Evolutionary conservation across 805 yeast species (phyloP).

Genomic region (Naumovozyma baii): DNA sequence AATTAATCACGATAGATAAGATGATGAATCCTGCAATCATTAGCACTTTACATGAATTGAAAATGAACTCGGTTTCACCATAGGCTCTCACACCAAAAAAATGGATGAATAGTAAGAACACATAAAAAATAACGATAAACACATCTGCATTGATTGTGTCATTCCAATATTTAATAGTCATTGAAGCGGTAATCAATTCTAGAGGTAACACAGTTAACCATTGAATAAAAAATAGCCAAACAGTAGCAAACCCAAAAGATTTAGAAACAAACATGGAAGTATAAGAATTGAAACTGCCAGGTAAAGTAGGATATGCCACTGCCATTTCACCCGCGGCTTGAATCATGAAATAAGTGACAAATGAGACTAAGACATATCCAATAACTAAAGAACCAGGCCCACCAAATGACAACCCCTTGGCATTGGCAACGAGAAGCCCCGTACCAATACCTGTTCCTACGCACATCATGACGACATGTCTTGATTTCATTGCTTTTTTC

Average conservation of each 20-base stretch:
- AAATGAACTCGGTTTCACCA: slow-evolving; percentile 58
- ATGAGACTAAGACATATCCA: slow-evolving; percentile 48
- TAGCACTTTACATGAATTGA: slow-evolving; percentile 44
- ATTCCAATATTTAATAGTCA: slow-evolving; percentile 46
- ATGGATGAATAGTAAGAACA: slow-evolving; percentile 42
- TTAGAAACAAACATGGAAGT: slow-evolving; percentile 44
- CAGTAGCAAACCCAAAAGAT: slow-evolving; percentile 63
- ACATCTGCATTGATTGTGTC: slow-evolving; percentile 40
- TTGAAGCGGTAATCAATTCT: slow-evolving; percentile 52
- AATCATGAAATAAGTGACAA: slow-evolving; percentile 48
- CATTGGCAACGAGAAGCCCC: slow-evolving; percentile 51
- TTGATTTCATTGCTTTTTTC: slow-evolving; percentile 19
- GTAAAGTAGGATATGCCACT: slow-evolving; percentile 32
- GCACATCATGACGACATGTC: slow-evolving; percentile 66
- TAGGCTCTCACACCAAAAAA: slow-evolving; percentile 55
- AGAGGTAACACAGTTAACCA: slow-evolving; percentile 57
- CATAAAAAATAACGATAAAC: slow-evolving; percentile 47
- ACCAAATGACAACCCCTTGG: slow-evolving; percentile 35
- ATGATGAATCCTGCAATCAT: slow-evolving; percentile 53
- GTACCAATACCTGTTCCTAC: slow-evolving; percentile 81
- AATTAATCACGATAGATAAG: slow-evolving; percentile 43
- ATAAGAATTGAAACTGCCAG: slow-evolving; percentile 36
- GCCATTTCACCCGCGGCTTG: slow-evolving; percentile 41
- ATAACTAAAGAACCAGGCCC: slow-evolving; percentile 43
- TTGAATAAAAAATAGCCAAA: slow-evolving; percentile 58